Percentiles rank a stretch among this genome's conserved stretches.
Conservation (phyloP, 106 monocot species). For the Xerophyta viscosa region DNA sequence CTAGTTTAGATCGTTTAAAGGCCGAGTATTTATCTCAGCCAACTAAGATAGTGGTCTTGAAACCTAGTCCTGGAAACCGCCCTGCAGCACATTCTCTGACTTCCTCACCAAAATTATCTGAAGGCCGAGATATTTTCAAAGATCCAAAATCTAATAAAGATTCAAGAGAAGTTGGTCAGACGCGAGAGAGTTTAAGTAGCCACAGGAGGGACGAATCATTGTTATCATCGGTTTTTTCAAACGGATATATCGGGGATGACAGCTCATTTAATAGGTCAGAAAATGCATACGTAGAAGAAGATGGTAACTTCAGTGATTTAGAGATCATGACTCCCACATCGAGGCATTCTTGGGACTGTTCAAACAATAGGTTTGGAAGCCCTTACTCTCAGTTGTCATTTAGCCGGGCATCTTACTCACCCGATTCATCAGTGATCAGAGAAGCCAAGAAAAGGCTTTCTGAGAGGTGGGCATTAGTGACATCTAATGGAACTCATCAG, state of each 20-base stretch:
- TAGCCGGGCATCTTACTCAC: slow-evolving; percentile 38
- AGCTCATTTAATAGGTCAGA: slow-evolving; percentile 58
- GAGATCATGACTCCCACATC: slow-evolving; percentile 46
- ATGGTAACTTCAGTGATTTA: slow-evolving; percentile 40
- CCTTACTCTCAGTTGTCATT: slow-evolving; percentile 47
- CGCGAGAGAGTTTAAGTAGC: slow-evolving; percentile 31
- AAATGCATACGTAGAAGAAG: slow-evolving; percentile 46
- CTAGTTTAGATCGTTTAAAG: slow-evolving; percentile 20
- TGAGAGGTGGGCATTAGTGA: slow-evolving; percentile 59
- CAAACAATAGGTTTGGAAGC: slow-evolving; percentile 30
- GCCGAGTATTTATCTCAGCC: slow-evolving; percentile 47
- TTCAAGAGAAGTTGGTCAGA: slow-evolving; percentile 35
- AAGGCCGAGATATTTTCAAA: slow-evolving; percentile 9
- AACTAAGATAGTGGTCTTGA: slow-evolving; percentile 90
- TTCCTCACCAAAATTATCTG: slow-evolving; percentile 6
- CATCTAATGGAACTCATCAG: slow-evolving; percentile 19
- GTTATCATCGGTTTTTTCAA: slow-evolving; percentile 47
- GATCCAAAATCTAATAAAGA: slow-evolving; percentile 12
- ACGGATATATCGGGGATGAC: slow-evolving; percentile 67
- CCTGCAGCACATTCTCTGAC: slow-evolving; percentile 7
- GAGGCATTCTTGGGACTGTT: slow-evolving; percentile 45
- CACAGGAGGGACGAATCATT: slow-evolving; percentile 47
- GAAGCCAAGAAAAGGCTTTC: slow-evolving; percentile 89
- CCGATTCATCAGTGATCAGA: slow-evolving; percentile 68
- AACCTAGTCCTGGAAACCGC: slow-evolving; percentile 48